Evolutionary conservation across 163 green algal genomes (phyloP).

Genomic region (Scenedesmus sp.): DNA sequence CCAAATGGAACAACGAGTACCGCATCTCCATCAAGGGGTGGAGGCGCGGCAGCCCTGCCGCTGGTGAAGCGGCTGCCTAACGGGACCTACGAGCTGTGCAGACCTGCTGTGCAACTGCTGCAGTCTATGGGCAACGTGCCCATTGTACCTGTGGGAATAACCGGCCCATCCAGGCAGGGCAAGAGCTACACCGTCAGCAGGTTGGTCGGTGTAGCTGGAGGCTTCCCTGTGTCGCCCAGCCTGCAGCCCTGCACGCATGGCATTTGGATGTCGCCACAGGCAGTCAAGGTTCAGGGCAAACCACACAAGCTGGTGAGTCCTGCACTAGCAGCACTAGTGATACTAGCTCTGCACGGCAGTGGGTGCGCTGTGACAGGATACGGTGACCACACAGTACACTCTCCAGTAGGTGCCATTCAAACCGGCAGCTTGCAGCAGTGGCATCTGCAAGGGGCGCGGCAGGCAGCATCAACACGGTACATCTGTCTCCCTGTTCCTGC

Average conservation of each 20-base stretch:
- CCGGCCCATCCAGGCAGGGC: background rate
- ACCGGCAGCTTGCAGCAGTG: no score
- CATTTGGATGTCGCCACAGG: background rate
- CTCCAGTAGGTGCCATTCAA: no score
- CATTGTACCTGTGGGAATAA: background rate
- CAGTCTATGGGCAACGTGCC: background rate
- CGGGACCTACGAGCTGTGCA: background rate
- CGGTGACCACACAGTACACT: background rate
- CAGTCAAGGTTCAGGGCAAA: background rate
- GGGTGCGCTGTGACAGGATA: background rate
- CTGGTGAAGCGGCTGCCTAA: background rate
- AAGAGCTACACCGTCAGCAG: background rate
- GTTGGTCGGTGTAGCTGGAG: background rate
- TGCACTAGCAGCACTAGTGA: background rate
- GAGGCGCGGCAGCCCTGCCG: background rate
- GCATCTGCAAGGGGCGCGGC: no score
- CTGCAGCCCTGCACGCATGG: conserved; percentile 19
- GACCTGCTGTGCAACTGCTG: background rate
- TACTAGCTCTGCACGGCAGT: background rate
- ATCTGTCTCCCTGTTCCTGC: no score
- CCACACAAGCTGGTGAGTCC: background rate
- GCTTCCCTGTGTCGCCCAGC: background rate
- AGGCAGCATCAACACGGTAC: no score
- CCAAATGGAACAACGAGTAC: background rate
- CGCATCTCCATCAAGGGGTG: background rate